Base-by-base conservation (phyloP, 2,329 filamentous ascomycete species). In the Claviceps fusiformis region DNA sequence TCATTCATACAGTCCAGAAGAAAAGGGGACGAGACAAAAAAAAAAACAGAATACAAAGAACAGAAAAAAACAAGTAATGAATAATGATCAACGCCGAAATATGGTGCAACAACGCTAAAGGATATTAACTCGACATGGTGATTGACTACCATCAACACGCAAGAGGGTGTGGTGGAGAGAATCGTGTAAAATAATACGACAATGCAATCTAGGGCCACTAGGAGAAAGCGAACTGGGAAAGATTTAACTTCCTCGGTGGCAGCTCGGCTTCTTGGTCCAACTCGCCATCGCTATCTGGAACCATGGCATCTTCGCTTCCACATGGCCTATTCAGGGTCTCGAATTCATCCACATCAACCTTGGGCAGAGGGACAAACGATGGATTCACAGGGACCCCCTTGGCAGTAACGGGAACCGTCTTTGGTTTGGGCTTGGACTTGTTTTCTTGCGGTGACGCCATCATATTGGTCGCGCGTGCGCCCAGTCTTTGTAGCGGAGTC, bases 291-390 rank as follows among this genome's bases (percentile, higher is more conserved):
- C 77, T 79, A 62, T 77, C 77, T 31, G 75, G 74, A 15, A 77
- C 65, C 58, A 82, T 74, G 54, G 79, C 71, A 55, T 83, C 80
- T 62, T 83, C 80, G 61, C 79, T 82, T 15, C 80, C 79, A 52
- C 64, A 64, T 17, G 69, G 57, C 53, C 61, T 63, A 60, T 80
- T 77, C 46, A 81, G 63, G 2, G 76, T 74, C 60, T 75, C 75
- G 3, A 81, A 70, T 60, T 82, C 79, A 8, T 68, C 69, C 31
- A 79, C 57, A 58, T 81, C 76, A 2, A 78, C 77, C 55, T 73
- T 76, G 1, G 79, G 79, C 9, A 82, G 67, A 0, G 79, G 77
- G 6, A 82, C 71, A 60, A 78, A 78, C 0, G 77, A 70, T 3
- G 79, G 76, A 58, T 82, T 79, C 43, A 78, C 65, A 1, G 75